Evolutionary conservation across 1,284 basidiomycete species (phyloP).

Genomic region (Bondarzewia mesenterica): DNA sequence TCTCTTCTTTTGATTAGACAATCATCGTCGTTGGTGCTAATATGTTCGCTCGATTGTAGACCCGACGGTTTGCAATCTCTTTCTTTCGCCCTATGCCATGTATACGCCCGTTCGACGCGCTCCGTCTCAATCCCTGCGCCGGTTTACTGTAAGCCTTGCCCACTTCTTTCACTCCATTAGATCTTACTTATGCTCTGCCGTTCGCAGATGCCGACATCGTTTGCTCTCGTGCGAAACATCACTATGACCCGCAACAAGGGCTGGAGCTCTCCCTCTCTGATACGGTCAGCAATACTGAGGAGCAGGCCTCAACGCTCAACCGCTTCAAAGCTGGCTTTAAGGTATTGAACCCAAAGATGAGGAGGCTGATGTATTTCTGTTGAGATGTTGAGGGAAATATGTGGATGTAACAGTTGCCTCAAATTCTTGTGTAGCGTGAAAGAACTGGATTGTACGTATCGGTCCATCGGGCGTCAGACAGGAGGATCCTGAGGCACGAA

Average conservation of each 20-base stretch:
- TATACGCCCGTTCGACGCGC: conserved; percentile 75
- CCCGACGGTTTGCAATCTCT: conserved; percentile 62
- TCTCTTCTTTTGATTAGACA: neutral
- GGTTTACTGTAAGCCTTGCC: conserved; percentile 58
- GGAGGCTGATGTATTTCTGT: conserved; percentile 63
- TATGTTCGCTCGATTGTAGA: conserved; percentile 24
- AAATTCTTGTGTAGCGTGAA: too few relatives aligned
- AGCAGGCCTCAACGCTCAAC: conserved; percentile 38
- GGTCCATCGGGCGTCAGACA: too few relatives aligned
- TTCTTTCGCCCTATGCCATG: conserved; percentile 72
- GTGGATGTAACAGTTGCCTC: too few relatives aligned
- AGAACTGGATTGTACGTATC: too few relatives aligned
- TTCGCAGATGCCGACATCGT: conserved; percentile 72
- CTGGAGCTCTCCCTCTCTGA: conserved; percentile 43
- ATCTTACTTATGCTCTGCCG: neutral
- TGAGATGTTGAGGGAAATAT: conserved; percentile 14
- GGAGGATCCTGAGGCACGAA: too few relatives aligned
- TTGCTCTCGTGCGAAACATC: conserved; percentile 73
- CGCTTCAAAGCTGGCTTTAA: conserved; percentile 48
- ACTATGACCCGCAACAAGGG: conserved; percentile 56
- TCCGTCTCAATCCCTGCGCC: conserved; percentile 81
- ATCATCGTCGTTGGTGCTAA: neutral
- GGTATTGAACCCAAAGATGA: conserved; percentile 42
- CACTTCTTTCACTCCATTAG: neutral
- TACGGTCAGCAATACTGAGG: conserved; percentile 36